These are phyloP conservation scores for Hanseniaspora uvarum DNA, from an alignment of 1,139 yeast species.

Conservation along the genomic window DNA sequence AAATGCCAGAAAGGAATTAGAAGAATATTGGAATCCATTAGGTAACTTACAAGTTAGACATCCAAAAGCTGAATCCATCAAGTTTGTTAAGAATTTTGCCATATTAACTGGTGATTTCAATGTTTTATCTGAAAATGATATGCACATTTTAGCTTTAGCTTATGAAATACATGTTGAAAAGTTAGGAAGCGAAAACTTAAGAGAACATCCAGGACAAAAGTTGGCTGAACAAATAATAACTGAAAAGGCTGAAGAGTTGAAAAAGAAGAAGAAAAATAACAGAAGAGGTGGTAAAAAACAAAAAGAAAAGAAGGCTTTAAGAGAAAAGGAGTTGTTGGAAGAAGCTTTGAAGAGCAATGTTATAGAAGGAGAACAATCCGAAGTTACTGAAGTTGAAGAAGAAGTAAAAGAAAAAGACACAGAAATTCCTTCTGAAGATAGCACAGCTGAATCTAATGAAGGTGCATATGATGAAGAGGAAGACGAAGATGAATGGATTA, in stretches of 20 bases:
- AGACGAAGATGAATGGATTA: constrained; percentile 93
- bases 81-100: constrained; percentile 64
- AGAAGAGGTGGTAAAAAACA: constrained; percentile 59
- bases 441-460: constrained; percentile 15
- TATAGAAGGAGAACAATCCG: constrained; percentile 16
- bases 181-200: constrained; percentile 53
- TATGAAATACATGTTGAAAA: constrained; percentile 73
- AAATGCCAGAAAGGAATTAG: constrained; percentile 63
- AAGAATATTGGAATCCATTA: constrained; percentile 58
- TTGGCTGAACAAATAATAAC: constrained; percentile 22
- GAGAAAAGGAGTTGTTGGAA: constrained; percentile 11
- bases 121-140: constrained; percentile 81
- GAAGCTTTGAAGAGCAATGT: constrained; percentile 17
- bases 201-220: constrained; percentile 63
- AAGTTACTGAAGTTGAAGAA: constrained; percentile 18
- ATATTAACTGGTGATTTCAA: constrained; percentile 82
- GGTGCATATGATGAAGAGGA: constrained; percentile 37
- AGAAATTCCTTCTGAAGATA: constrained; percentile 18
- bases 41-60: constrained; percentile 51
- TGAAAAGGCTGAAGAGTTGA: constrained; percentile 19
- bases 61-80: constrained; percentile 56
- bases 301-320: constrained; percentile 44
- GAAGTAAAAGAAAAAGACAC: constrained; percentile 18
- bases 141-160: constrained; percentile 82
- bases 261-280: constrained; percentile 38